Evolutionary conservation across 2,329 filamentous ascomycete species (phyloP).

Genomic region (Ophiostoma ulmi): DNA sequence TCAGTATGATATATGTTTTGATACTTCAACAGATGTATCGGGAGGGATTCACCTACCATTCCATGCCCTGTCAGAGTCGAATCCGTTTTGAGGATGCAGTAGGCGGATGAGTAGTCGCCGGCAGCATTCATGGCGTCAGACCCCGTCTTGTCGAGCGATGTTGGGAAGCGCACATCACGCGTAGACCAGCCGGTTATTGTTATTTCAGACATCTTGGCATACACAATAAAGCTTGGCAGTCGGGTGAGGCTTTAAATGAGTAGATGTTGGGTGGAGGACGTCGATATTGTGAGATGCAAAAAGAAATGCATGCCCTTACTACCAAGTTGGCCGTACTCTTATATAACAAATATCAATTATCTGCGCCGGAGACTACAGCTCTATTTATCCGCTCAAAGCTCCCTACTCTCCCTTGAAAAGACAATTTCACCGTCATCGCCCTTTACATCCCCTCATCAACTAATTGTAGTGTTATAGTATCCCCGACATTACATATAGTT

Average conservation of each 20-base stretch:
- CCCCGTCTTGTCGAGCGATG: slow-evolving; percentile 93
- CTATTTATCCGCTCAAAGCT: background rate
- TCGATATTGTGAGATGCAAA: background rate
- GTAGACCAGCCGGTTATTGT: slow-evolving; percentile 69
- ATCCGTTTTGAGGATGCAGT: slow-evolving; percentile 84
- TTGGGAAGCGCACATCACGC: slow-evolving; percentile 74
- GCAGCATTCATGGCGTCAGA: slow-evolving; percentile 96
- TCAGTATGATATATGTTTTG: background rate
- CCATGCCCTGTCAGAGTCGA: slow-evolving; percentile 66
- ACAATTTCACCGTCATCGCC: background rate
- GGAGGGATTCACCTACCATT: slow-evolving; percentile 51
- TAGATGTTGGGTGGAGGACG: background rate
- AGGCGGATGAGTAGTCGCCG: slow-evolving; percentile 89
- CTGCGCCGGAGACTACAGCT: background rate
- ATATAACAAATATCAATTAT: background rate
- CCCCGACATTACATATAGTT: background rate
- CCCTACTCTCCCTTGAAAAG: background rate
- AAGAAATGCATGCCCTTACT: background rate
- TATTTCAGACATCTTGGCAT: slow-evolving; percentile 47
- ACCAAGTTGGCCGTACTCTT: background rate
- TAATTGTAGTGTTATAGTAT: background rate
- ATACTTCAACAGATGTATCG: background rate
- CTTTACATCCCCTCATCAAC: background rate
- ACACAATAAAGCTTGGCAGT: background rate
- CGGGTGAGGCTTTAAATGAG: background rate